Conservation (phyloP, 176 grass and related monocot genomes). For the Cenchrus purpureus region DNA sequence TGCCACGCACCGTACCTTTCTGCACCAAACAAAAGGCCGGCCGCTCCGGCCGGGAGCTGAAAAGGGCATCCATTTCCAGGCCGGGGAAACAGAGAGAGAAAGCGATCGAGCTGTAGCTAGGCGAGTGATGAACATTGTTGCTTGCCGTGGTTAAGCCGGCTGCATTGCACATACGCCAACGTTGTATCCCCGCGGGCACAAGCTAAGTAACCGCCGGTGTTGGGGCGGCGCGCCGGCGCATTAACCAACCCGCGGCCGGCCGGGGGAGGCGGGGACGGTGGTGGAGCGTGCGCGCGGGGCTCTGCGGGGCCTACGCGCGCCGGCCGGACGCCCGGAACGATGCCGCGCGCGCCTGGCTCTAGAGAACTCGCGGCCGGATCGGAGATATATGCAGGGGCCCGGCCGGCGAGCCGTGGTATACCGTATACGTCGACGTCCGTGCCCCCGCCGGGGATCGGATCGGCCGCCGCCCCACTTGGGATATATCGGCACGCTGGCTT, state of each 20-base stretch:
- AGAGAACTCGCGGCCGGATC: neutral
- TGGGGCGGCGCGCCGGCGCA: conserved; percentile 14
- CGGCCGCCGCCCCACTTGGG: conserved; percentile 31
- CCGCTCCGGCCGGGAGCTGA: neutral
- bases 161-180: neutral
- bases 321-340: neutral
- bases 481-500: neutral
- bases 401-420: neutral
- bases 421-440: conserved; percentile 19
- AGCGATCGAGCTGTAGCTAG: neutral
- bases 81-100: neutral
- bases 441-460: neutral
- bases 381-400: neutral
- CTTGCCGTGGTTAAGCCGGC: conserved; percentile 3
- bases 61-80: conserved; percentile 34
- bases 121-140: neutral
- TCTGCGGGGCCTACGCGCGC: neutral
- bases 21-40: conserved; percentile 21
- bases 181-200: conserved; percentile 2
- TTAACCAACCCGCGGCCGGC: neutral
- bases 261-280: no score
- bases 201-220: conserved; percentile 25
- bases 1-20: conserved; percentile 22
- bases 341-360: neutral
- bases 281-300: neutral